Evolutionary conservation across 257 asterid genomes (phyloP), one percentile per base, ranked within the genome.

Genomic region (Petunia axillaris): DNA sequence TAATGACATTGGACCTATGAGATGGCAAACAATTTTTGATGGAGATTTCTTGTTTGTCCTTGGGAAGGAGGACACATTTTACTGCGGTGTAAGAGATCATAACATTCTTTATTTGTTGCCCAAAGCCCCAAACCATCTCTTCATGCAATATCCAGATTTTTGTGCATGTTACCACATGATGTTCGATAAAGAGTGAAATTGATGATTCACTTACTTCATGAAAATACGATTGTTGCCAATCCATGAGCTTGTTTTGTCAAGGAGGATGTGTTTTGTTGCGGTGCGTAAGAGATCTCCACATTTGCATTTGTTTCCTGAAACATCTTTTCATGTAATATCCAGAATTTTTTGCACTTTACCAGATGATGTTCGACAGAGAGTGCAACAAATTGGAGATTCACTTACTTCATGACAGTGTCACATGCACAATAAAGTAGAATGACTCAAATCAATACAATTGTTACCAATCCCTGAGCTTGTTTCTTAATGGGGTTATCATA

Each of bases 1-100:
- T n/a, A 67, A 67, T 43, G 76, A 43, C 43, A 66, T 7, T 67
- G 76, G n/a, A 8, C 15, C 7, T 67, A n/a, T 67, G 54, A 67
- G 15, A 67, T n/a, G 54, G 6, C 3, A 15, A 67, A 67, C 75
- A 67, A 67, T 41, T 66, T 25, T 67, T 43, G 15, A 67, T 41
- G 39, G 54, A 10, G 38, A 68, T 50, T 64, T 68, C 57, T 68
- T 68, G 8, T 68, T n/a, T 25, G 4, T 68, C 76, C 40, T 67
- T 2, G 40, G 55, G 8, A 68, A n/a, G 54, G 76, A 43, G 57
- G 76, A 68, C 50, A 6, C 55, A 68, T 68, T 68, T 68, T 68
- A 67, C 43, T 68, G 76, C 7, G 39, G 43, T 67, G 8, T n/a
- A 14, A 65, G 37, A 66, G 74, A 40, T 66, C 53, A 15, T 43